A percentile compares a stretch with the other conserved stretches of the same genome.
phyloP scores from a whole-genome alignment of 345 rosid genomes.

The Hypericum androsaemum region DNA sequence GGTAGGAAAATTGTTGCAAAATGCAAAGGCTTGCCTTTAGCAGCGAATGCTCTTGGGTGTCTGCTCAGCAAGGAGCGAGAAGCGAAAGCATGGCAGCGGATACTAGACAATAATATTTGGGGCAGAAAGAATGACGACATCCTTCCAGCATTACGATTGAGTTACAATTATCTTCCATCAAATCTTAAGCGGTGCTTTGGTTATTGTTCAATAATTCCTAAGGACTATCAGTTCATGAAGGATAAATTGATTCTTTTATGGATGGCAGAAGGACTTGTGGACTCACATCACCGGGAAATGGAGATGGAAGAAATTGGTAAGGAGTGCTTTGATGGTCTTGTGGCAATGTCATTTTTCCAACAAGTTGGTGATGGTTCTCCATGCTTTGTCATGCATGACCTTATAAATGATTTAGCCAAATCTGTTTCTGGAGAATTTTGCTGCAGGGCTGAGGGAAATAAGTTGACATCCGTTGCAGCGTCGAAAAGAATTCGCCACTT shows the following conservation, averaged over 20 bases:
- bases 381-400: slow-evolving; percentile 11
- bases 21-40: slow-evolving; percentile 12
- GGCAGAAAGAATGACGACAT: background rate
- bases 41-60: slow-evolving; percentile 8
- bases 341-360: slow-evolving; percentile 14
- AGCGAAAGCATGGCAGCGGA: slow-evolving; percentile 5
- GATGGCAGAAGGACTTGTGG: slow-evolving; percentile 15
- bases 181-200: slow-evolving; percentile 13
- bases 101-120: slow-evolving; percentile 11
- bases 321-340: slow-evolving; percentile 8
- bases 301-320: slow-evolving; percentile 7
- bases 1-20: slow-evolving; percentile 11
- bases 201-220: slow-evolving; percentile 14
- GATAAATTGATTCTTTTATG: slow-evolving; percentile 9
- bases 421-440: slow-evolving; percentile 13
- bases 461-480: background rate
- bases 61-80: slow-evolving; percentile 1
- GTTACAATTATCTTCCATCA: slow-evolving; percentile 14
- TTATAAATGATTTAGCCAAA: slow-evolving; percentile 7
- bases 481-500: background rate
- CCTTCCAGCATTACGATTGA: slow-evolving; percentile 12
- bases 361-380: background rate
- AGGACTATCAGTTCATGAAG: slow-evolving; percentile 7
- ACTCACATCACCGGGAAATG: background rate
- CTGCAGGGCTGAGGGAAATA: background rate